Base-by-base conservation (phyloP, 192 early-diverging fungal genomes). In the Oehlia diaphana region DNA sequence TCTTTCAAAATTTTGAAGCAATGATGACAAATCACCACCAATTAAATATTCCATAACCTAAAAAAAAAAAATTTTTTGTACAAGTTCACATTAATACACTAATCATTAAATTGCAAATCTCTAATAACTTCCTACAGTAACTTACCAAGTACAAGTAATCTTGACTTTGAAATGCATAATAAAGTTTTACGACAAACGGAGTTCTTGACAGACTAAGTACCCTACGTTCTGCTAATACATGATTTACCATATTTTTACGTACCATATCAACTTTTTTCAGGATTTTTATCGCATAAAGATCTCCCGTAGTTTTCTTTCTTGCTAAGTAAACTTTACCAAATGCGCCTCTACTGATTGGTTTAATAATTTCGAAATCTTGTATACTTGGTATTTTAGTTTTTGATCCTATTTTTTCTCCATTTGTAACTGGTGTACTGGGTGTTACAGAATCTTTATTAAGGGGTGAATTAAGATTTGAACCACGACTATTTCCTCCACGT, bases 181-280 rank as follows among this genome's bases (percentile, higher is more conserved):
- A 97, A n/a, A 97, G 87, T 82, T 93, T 93, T 21, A 97, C 96
- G 16, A 97, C 94, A 87, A 93, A 97, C 3, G 94, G 95, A 1
- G 94, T 95, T 21, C 87, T 82, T 13, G 93, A 88, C 72, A 96
- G 80, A 49, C 93, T 92, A 50, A 97, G 83, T 37, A 94, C 96
- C 26, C 94, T 92, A 74, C 94, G 87, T 85, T 97, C 96, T 7
- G 95, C 94, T 39, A 95, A 84, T 14, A 95, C 94, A 72, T 97
- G 95, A 35, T 91, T 93, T n/a, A 95, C 93, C 96, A 97, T 96
- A 82, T 97, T 97, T 86, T 97, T 97, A 79, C 93, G 90, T 79
- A 96, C 95, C 93, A 97, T 96, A 81, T 96, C 94, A 63, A 93
- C 93, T 75, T 96, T 97, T 83, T 94, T 94, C 78, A 97, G 83